phyloP scores from a whole-genome alignment of 169 alveolate genomes.

The Cryptosporidium tyzzeri region DNA sequence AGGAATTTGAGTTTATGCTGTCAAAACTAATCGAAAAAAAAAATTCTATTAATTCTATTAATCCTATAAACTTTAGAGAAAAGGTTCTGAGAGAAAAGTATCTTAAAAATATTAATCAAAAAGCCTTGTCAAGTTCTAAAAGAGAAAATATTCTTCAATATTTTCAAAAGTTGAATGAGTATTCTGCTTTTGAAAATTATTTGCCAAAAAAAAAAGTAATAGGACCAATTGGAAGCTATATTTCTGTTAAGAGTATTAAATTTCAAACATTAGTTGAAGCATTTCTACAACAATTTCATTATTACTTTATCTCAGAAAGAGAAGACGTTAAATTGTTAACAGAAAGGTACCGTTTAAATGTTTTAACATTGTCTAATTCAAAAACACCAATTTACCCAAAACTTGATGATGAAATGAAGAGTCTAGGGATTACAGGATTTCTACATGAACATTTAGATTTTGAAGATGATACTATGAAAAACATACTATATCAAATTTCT shows the following conservation, averaged over 20 bases:
- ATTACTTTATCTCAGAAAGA: conserved; percentile 63
- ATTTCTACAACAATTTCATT: conserved; percentile 62
- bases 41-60: not conserved
- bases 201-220: conserved; percentile 35
- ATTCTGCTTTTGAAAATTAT: not conserved
- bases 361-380: conserved; percentile 36
- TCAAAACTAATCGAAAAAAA: conserved; percentile 15
- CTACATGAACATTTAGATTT: conserved; percentile 37
- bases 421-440: conserved; percentile 53
- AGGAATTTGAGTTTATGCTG: conserved; percentile 6
- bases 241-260: conserved; percentile 2
- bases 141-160: conserved; percentile 29
- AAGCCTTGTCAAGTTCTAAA: conserved; percentile 1
- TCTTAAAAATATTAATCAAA: conserved; percentile 20
- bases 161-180: not conserved
- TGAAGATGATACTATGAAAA: conserved; percentile 33
- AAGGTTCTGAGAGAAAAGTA: conserved; percentile 18
- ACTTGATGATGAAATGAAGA: conserved; percentile 27
- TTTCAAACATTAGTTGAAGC: conserved; percentile 38
- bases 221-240: conserved; percentile 69
- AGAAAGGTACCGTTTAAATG: conserved; percentile 48
- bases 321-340: conserved; percentile 61
- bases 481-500: conserved; percentile 49
- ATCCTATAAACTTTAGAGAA: not conserved
- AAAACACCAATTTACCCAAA: conserved; percentile 48